These are phyloP conservation scores for Salicornia ramosissima DNA, from an alignment of 148 eudicot species.

Conservation along the genomic window DNA sequence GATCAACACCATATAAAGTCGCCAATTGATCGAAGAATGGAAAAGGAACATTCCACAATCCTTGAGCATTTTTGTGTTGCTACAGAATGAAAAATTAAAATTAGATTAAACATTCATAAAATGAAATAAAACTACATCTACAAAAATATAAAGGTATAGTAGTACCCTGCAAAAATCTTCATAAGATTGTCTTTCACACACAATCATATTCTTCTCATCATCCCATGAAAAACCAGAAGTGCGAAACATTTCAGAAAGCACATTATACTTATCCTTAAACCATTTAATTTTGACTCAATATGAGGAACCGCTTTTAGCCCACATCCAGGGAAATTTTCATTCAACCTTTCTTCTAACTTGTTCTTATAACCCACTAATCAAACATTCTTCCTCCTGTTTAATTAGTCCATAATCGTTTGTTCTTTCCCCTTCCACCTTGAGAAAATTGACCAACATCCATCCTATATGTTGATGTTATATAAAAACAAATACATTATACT, in stretches of 20 bases:
- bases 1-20: neutral
- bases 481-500: too few relatives aligned
- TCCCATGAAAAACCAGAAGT: conserved; percentile 5
- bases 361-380: conserved; percentile 14
- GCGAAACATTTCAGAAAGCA: neutral
- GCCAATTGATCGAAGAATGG: neutral
- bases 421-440: too few relatives aligned
- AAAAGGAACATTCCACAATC: conserved; percentile 1
- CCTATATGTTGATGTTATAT: too few relatives aligned
- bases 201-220: neutral
- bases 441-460: too few relatives aligned
- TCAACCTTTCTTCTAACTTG: conserved; percentile 9
- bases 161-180: neutral
- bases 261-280: conserved; percentile 10
- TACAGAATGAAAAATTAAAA: too few relatives aligned
- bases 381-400: too few relatives aligned
- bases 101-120: too few relatives aligned
- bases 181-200: neutral
- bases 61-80: too few relatives aligned
- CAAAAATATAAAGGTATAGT: neutral
- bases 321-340: conserved; percentile 4
- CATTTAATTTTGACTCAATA: conserved; percentile 17
- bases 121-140: neutral
- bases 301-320: conserved; percentile 9
- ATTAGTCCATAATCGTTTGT: too few relatives aligned